These are phyloP conservation scores for Picea sitchensis DNA, from an alignment of 75 land plant species.

Conservation along the genomic window DNA sequence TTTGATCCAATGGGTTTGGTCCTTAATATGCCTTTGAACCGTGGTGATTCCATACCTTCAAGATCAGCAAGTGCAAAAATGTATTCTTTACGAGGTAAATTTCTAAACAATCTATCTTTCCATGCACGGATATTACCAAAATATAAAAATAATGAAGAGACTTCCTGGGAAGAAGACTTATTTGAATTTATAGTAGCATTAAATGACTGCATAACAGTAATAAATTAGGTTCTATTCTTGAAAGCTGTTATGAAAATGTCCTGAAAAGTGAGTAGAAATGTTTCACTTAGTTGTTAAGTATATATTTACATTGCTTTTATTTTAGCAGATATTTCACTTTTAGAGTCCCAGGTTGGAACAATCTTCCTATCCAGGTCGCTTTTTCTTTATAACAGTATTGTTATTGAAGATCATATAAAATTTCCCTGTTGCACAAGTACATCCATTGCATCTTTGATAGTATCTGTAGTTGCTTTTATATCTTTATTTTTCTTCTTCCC, in stretches of 20 bases:
- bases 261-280: neutral
- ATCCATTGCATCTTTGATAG: no score
- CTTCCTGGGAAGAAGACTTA: neutral
- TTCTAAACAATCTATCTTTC: neutral
- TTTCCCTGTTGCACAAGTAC: no score
- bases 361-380: no score
- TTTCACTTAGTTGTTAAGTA: no score
- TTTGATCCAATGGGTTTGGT: constrained; percentile 88
- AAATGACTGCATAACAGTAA: neutral
- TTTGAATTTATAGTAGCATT: neutral
- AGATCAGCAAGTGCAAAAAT: constrained; percentile 45
- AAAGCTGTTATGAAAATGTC: neutral
- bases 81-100: constrained; percentile 71
- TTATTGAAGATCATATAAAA: no score
- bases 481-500: no score
- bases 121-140: neutral
- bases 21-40: constrained; percentile 44
- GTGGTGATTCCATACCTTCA: constrained; percentile 27
- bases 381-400: no score
- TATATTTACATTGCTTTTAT: no score
- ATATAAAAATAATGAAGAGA: neutral
- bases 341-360: no score
- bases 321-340: no score
- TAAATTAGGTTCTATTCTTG: neutral
- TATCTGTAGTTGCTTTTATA: no score